These are phyloP conservation scores for Ustulina deusta DNA, from an alignment of 2,329 filamentous ascomycete species.

Conservation along the genomic window DNA sequence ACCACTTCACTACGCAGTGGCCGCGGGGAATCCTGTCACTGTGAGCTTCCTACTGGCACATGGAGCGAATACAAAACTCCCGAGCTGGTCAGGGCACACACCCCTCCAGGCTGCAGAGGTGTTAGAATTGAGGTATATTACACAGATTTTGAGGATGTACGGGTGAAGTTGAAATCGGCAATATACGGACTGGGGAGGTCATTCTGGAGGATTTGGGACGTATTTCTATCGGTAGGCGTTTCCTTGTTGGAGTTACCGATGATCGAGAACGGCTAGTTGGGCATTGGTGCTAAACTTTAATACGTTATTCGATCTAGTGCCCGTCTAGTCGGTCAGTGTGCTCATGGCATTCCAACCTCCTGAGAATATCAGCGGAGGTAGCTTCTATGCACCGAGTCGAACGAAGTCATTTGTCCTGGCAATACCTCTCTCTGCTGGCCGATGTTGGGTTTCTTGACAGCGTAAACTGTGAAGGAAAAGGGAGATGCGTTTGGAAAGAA, in stretches of 20 bases:
- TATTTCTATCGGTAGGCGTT: constrained; percentile 37
- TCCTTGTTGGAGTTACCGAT: constrained; percentile 28
- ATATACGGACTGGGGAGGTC: constrained; percentile 24
- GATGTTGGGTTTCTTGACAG: background rate
- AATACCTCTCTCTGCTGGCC: background rate
- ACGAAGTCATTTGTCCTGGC: background rate
- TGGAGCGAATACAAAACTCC: constrained; percentile 42
- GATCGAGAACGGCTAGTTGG: constrained; percentile 12
- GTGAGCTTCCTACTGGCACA: constrained; percentile 44
- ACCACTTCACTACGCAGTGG: constrained; percentile 43
- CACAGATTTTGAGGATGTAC: constrained; percentile 40
- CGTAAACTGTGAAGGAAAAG: background rate
- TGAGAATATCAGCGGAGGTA: background rate
- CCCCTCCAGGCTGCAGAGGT: constrained; percentile 42
- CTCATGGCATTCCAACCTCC: constrained; percentile 5
- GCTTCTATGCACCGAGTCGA: constrained; percentile 6
- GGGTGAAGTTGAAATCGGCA: constrained; percentile 26
- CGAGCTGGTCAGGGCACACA: constrained; percentile 44
- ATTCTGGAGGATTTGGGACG: constrained; percentile 25
- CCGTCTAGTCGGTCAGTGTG: constrained; percentile 5
- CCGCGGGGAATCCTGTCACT: constrained; percentile 40
- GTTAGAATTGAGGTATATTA: constrained; percentile 39
- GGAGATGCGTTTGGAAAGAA: background rate
- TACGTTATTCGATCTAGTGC: constrained; percentile 16
- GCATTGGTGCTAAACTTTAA: constrained; percentile 22